Evolutionary conservation across 495 filamentous ascomycete species (phyloP).

Genomic region (Podospora sp.): DNA sequence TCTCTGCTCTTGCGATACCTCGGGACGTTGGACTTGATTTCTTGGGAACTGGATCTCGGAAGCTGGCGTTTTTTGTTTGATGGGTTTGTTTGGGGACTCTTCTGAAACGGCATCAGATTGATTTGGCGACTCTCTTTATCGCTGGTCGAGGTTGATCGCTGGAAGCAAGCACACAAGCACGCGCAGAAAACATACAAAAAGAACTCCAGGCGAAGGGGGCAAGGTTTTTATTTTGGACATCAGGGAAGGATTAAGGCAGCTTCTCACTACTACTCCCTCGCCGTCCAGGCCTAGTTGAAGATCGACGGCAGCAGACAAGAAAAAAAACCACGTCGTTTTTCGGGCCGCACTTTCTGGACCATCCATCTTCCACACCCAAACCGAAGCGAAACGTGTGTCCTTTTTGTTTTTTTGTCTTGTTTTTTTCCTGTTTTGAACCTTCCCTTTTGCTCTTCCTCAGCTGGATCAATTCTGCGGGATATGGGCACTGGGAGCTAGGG

Average conservation of each 20-base stretch:
- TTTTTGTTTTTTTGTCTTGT: conserved; percentile 5
- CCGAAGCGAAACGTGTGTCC: conserved; percentile 3
- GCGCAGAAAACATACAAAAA: conserved; percentile 13
- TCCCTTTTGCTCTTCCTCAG: conserved; percentile 2
- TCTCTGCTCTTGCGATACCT: conserved; percentile 28
- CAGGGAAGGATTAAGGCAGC: conserved; percentile 9
- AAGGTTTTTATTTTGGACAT: conserved; percentile 12
- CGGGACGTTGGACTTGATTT: conserved; percentile 33
- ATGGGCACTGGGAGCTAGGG: neutral
- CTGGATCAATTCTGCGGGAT: conserved; percentile 1
- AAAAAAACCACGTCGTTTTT: conserved; percentile 26
- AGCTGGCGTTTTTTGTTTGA: conserved; percentile 24
- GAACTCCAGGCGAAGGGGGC: conserved; percentile 10
- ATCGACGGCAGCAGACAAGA: conserved; percentile 17
- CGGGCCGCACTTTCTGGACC: conserved; percentile 16
- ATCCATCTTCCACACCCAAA: conserved; percentile 16
- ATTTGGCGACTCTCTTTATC: neutral
- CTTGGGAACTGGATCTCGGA: conserved; percentile 25
- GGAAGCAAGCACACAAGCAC: conserved; percentile 12
- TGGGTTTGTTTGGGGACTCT: conserved; percentile 18
- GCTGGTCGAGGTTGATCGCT: conserved; percentile 11
- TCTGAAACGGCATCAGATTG: conserved; percentile 22
- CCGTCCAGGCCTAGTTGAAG: conserved; percentile 14
- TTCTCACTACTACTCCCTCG: conserved; percentile 15
- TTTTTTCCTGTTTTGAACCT: conserved; percentile 6